Base-by-base conservation (phyloP, 106 monocot species). In the Cymbidium sinense region DNA sequence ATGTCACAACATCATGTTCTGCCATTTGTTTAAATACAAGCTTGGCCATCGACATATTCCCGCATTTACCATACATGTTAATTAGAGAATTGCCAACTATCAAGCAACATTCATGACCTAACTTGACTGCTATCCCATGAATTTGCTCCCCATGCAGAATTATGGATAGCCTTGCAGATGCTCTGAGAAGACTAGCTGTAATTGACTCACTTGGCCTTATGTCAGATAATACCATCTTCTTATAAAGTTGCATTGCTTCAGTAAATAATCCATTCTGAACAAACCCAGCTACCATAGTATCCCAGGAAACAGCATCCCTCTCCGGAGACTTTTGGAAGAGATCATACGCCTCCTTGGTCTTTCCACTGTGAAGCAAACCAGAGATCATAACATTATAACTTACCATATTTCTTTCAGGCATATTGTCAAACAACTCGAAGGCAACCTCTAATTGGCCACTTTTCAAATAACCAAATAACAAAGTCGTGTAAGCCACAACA, bases 31-130 rank as follows among this genome's bases (percentile, higher is more conserved):
- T 75, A 51, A 93, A 93, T 7, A 90, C 36, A 2, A 30, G 34
- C 44, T 77, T 64, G 44, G 88, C 90, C 19, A 52, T 39, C 5
- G 37, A 34, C 50, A 86, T 77, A 71, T 83, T 69, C 34, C 93
- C 93, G 52, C 86, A 88, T 70, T 90, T 93, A 36, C 77, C 50
- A 67, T 93, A 88, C 85, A 88, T 86, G 47, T 47, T 83, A 55
- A 93, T 88, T 13, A 93, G 73, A 51, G 90, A 83, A 77, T 93
- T 93, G 10, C 76, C 43, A 13, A 85, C 82, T 5, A 86, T 29
- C 41, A 85, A 54, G 50, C 75, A 58, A 19, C 51, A 43, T 29
- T 86, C 67, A 64, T 77, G 28, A 7, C 87, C 87, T 34, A 86
- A 55, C 75, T 86, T 90, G 30, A 88, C 79, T 6, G 83, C 27